Percentiles rank a stretch among this genome's conserved stretches.
Conservation (phyloP, 108 stramenopile genomes). For the Skeletonema marinoi region DNA sequence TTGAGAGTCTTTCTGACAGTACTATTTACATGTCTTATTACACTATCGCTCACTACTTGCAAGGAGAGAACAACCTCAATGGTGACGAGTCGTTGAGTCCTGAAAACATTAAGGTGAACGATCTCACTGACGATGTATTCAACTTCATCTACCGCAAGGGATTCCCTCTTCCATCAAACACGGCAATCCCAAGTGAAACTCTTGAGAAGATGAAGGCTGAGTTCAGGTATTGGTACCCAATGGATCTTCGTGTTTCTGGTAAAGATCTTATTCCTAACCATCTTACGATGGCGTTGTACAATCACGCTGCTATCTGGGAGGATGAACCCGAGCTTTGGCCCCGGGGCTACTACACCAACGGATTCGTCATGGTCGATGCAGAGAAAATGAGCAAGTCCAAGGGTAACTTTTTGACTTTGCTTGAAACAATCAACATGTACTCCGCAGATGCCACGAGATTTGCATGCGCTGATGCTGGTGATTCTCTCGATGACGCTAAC, state of each 20-base stretch:
- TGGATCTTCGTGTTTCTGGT: constrained; percentile 95
- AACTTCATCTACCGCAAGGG: constrained; percentile 93
- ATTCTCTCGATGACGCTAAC: constrained; percentile 98
- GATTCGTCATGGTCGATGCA: constrained; percentile 93
- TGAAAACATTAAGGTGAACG: constrained; percentile 76
- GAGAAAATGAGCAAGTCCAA: constrained; percentile 98
- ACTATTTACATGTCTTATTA: constrained; percentile 99
- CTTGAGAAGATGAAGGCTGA: constrained; percentile 86
- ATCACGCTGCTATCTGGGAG: constrained; percentile 98
- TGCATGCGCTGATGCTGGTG: constrained; percentile 96
- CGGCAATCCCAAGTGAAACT: constrained; percentile 68
- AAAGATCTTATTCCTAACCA: constrained; percentile 99
- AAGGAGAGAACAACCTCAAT: constrained; percentile 90
- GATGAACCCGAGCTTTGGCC: constrained; percentile 92
- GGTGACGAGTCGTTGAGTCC: constrained; percentile 82
- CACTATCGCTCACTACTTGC: constrained; percentile 93
- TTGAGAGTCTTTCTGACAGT: constrained; percentile 96
- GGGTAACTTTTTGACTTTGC: constrained; percentile 98
- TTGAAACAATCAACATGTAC: constrained; percentile 88
- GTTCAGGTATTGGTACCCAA: constrained; percentile 97
- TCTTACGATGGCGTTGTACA: constrained; percentile 98
- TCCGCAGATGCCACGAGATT: constrained; percentile 91
- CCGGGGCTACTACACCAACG: constrained; percentile 93
- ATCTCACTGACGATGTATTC: constrained; percentile 89
- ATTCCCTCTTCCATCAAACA: constrained; percentile 64